These are phyloP conservation scores for Ochromonas danica DNA, from an alignment of 108 stramenopile species.

Conservation along the genomic window DNA sequence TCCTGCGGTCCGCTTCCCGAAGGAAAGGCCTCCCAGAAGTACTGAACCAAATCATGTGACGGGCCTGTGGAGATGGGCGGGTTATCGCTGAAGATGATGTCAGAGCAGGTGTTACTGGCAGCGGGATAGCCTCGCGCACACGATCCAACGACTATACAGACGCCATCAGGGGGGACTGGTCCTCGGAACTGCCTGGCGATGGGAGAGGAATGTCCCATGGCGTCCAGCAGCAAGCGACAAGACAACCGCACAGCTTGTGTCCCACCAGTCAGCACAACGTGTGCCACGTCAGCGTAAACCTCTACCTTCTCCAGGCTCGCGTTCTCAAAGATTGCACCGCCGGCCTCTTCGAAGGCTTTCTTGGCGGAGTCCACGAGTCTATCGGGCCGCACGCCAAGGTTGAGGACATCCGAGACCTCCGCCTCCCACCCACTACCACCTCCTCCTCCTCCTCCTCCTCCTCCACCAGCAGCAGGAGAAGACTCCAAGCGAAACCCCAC, in stretches of 20 bases:
- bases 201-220: slow-evolving; percentile 87
- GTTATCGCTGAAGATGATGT: slow-evolving; percentile 85
- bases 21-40: slow-evolving; percentile 95
- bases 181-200: slow-evolving; percentile 67
- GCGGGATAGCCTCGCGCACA: slow-evolving; percentile 76
- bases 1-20: slow-evolving; percentile 73
- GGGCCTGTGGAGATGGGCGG: slow-evolving; percentile 62
- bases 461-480: slow-evolving; percentile 21
- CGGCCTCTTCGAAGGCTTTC: slow-evolving; percentile 36
- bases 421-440: slow-evolving; percentile 18
- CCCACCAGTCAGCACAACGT: neutral
- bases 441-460: slow-evolving; percentile 3
- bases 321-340: slow-evolving; percentile 68
- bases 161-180: slow-evolving; percentile 67
- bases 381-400: slow-evolving; percentile 29
- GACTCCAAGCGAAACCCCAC: slow-evolving; percentile 37
- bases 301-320: slow-evolving; percentile 70
- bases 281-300: slow-evolving; percentile 57
- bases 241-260: no score
- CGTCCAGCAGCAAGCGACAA: slow-evolving; percentile 74
- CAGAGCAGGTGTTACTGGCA: slow-evolving; percentile 68
- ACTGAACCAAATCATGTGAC: slow-evolving; percentile 60
- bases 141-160: slow-evolving; percentile 81
- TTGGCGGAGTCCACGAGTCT: slow-evolving; percentile 44
- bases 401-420: slow-evolving; percentile 27